These are phyloP conservation scores for Aspergillus sp. DNA, from an alignment of 2,329 filamentous ascomycete genomes.

Conservation along the genomic window DNA sequence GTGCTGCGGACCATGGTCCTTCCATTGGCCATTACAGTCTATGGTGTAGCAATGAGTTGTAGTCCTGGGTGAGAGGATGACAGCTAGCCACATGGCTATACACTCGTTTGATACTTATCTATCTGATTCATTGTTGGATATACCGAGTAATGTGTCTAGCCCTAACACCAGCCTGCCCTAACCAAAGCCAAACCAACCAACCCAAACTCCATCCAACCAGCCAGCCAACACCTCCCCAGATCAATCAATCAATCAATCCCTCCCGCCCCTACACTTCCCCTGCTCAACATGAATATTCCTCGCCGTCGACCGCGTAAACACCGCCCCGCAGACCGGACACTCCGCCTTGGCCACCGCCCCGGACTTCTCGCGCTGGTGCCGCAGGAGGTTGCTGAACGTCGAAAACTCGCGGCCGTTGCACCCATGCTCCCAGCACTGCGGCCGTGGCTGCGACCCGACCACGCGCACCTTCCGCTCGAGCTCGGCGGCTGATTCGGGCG, in stretches of 20 bases:
- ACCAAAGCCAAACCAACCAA: background rate
- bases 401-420: constrained; percentile 94
- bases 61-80: no score
- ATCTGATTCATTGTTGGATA: no score
- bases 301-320: constrained; percentile 82
- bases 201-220: background rate
- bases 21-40: no score
- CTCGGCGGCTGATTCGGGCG: constrained; percentile 20
- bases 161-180: no score
- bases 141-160: no score
- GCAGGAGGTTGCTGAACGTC: constrained; percentile 86
- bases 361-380: constrained; percentile 90
- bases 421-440: constrained; percentile 93
- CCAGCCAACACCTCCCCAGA: constrained; percentile 12
- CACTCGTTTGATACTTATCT: no score
- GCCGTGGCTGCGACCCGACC: constrained; percentile 73
- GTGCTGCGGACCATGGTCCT: no score
- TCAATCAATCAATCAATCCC: constrained; percentile 21
- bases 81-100: no score
- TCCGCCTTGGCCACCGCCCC: constrained; percentile 81
- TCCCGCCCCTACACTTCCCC: constrained; percentile 74
- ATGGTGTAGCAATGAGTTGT: no score
- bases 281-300: constrained; percentile 78
- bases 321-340: constrained; percentile 83
- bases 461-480: constrained; percentile 52